Conservation (phyloP, 176 grass and related monocot species). For the Triticum urartu region DNA sequence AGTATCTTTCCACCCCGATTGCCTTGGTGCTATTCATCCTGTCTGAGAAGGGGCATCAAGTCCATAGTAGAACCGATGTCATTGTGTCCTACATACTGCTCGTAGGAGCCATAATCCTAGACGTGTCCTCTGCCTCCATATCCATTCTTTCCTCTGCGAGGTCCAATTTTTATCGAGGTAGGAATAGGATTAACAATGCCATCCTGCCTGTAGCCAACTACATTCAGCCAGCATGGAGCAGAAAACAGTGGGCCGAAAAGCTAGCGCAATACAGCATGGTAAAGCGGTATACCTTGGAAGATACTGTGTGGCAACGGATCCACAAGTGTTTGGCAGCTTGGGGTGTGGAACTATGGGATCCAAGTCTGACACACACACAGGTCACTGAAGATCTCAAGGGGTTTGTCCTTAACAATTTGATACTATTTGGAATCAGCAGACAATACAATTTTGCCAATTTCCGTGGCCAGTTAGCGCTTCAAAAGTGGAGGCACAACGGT, state of each 20-base stretch:
- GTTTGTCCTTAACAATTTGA: background rate
- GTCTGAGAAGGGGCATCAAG: background rate
- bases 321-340: fast-evolving
- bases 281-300: background rate
- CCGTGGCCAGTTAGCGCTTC: background rate
- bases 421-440: fast-evolving
- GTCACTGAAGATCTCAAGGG: background rate
- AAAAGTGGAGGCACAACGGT: background rate
- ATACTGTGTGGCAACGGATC: background rate
- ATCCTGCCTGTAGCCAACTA: too few relatives aligned
- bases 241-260: conserved; percentile 7
- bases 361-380: background rate
- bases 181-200: background rate
- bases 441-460: background rate
- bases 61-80: background rate
- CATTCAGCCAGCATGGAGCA: background rate
- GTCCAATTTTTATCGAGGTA: fast-evolving
- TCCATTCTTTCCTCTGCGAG: background rate
- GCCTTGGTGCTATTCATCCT: background rate
- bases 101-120: background rate
- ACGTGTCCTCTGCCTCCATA: background rate
- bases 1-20: too few relatives aligned
- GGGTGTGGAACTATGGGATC: background rate
- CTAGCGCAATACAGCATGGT: background rate
- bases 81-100: background rate